Evolutionary conservation across 495 filamentous ascomycete species (phyloP).

Genomic region (Penicillium herquei): DNA sequence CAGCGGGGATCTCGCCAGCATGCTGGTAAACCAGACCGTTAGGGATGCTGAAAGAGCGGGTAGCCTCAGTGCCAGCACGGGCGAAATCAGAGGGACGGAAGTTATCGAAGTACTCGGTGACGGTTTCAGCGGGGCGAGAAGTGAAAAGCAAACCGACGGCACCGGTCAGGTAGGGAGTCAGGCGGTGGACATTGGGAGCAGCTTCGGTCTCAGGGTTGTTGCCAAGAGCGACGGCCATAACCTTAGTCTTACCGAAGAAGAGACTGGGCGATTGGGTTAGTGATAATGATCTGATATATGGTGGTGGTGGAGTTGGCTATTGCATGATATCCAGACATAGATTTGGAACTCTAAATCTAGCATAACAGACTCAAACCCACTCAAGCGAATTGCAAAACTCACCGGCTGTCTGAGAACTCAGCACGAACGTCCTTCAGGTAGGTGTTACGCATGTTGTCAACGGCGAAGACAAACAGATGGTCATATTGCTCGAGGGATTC

Average conservation of each 20-base stretch:
- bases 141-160: constrained; percentile 91
- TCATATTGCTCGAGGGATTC: constrained; percentile 83
- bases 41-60: constrained; percentile 74
- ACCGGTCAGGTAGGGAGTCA: constrained; percentile 71
- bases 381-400: constrained; percentile 21
- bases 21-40: constrained; percentile 73
- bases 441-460: constrained; percentile 98
- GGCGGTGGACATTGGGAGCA: constrained; percentile 66
- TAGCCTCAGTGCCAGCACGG: constrained; percentile 74
- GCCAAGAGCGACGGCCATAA: constrained; percentile 92
- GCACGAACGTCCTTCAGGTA: constrained; percentile 89
- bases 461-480: constrained; percentile 86
- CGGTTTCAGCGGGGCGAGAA: constrained; percentile 59
- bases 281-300: constrained; percentile 1
- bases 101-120: constrained; percentile 64
- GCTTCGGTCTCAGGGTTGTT: constrained; percentile 69
- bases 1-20: constrained; percentile 70
- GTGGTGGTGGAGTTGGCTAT: background rate
- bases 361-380: background rate
- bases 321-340: background rate
- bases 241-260: constrained; percentile 99
- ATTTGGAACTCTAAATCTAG: background rate
- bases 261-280: constrained; percentile 50
- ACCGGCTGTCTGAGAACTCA: constrained; percentile 84
- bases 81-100: constrained; percentile 79